A percentile compares a stretch with the other conserved stretches of the same genome.
Conservation (phyloP, 2,329 filamentous ascomycete species). For the Stemphylium vesicarium region DNA sequence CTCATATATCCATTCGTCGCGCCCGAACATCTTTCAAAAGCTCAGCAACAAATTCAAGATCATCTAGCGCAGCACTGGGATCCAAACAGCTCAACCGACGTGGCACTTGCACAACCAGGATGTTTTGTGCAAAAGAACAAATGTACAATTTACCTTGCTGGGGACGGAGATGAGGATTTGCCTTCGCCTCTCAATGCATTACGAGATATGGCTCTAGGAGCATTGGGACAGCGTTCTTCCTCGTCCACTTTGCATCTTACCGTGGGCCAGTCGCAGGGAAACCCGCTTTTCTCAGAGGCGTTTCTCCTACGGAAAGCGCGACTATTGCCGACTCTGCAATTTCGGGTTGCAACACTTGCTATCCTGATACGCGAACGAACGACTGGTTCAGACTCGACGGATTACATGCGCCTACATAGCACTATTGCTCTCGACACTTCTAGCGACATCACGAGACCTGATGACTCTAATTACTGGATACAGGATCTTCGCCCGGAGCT, state of each 20-base stretch:
- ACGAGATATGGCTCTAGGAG: slow-evolving; percentile 27
- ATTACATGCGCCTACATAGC: slow-evolving; percentile 65
- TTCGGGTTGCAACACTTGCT: slow-evolving; percentile 57
- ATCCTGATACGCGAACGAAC: slow-evolving; percentile 60
- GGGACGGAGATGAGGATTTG: slow-evolving; percentile 3
- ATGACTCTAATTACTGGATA: slow-evolving; percentile 24
- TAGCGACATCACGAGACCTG: background rate
- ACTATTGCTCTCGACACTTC: slow-evolving; percentile 48
- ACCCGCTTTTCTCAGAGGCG: slow-evolving; percentile 54
- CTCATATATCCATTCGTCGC: slow-evolving; percentile 70
- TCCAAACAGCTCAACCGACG: background rate
- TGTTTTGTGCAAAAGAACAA: slow-evolving; percentile 59
- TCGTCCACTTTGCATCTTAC: slow-evolving; percentile 61
- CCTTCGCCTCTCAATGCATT: slow-evolving; percentile 20
- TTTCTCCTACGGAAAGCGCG: slow-evolving; percentile 61
- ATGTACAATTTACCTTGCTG: slow-evolving; percentile 52
- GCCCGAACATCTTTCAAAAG: slow-evolving; percentile 54
- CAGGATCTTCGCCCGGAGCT: background rate
- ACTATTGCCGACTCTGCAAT: slow-evolving; percentile 57
- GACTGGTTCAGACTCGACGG: slow-evolving; percentile 34
- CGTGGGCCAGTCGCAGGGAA: slow-evolving; percentile 63
- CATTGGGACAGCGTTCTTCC: slow-evolving; percentile 29
- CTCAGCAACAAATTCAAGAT: slow-evolving; percentile 51
- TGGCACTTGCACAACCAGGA: slow-evolving; percentile 51
- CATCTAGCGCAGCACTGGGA: slow-evolving; percentile 31